A percentile compares a stretch with the other conserved stretches of the same genome.
Evolutionary conservation across 2,329 filamentous ascomycete genomes (phyloP).

Genomic region (Colletotrichum salicis): DNA sequence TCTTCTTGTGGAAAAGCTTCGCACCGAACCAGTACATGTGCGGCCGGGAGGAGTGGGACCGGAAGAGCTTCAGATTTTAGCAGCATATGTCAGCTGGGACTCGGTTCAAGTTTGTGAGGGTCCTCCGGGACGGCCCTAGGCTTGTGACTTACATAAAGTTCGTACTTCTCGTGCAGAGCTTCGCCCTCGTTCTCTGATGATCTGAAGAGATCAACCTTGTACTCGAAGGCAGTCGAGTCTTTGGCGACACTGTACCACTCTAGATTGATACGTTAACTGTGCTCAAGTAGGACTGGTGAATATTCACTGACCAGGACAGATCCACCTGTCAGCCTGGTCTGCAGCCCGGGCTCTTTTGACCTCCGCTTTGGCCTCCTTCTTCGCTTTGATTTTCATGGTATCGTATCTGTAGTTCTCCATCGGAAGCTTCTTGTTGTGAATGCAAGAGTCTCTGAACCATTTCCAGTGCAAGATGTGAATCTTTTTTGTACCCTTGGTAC

Average conservation of each 20-base stretch:
- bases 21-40: slow-evolving; percentile 70
- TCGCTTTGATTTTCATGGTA: slow-evolving; percentile 39
- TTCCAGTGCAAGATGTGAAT: slow-evolving; percentile 59
- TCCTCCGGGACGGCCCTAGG: no score
- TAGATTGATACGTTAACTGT: slow-evolving; percentile 41
- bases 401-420: slow-evolving; percentile 54
- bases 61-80: slow-evolving; percentile 67
- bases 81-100: not conserved
- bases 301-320: slow-evolving; percentile 60
- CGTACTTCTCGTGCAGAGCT: slow-evolving; percentile 48
- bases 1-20: slow-evolving; percentile 57
- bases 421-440: slow-evolving; percentile 39
- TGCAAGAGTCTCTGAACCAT: slow-evolving; percentile 63
- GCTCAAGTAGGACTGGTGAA: not conserved
- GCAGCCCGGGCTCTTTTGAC: slow-evolving; percentile 46
- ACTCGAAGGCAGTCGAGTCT: slow-evolving; percentile 71
- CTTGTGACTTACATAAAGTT: slow-evolving; percentile 63
- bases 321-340: slow-evolving; percentile 54
- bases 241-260: slow-evolving; percentile 72
- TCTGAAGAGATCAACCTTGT: slow-evolving; percentile 65
- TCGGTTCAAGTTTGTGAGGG: not conserved
- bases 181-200: slow-evolving; percentile 23
- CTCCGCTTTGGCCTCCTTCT: slow-evolving; percentile 45
- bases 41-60: slow-evolving; percentile 68
- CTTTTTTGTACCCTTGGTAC: slow-evolving; percentile 40